A percentile compares a stretch with the other conserved stretches of the same genome.
phyloP scores from a whole-genome alignment of 305 asterid species.

The Fraxinus albicans region DNA sequence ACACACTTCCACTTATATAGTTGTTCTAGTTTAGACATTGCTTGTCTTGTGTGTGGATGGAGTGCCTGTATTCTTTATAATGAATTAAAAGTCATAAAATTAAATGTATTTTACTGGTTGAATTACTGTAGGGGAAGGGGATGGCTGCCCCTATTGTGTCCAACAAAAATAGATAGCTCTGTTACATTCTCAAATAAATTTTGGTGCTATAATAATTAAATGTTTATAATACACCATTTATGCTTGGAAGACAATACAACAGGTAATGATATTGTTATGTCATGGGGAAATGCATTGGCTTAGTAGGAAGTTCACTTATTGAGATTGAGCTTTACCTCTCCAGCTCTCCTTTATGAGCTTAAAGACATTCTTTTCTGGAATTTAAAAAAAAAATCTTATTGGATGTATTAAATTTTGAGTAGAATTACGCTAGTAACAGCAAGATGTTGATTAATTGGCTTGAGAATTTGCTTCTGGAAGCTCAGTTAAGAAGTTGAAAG shows the following conservation, averaged over 20 bases:
- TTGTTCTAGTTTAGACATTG: constrained; percentile 27
- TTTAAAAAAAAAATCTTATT: background rate
- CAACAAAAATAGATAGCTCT: background rate
- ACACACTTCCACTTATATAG: constrained; percentile 31
- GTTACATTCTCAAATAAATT: background rate
- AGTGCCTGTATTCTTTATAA: background rate
- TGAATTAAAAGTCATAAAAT: background rate
- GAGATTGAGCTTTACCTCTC: background rate
- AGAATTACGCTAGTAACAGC: background rate
- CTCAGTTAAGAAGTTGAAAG: background rate
- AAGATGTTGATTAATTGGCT: background rate
- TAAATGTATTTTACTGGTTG: background rate
- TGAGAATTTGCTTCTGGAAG: background rate
- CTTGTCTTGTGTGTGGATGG: background rate
- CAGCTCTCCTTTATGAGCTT: background rate
- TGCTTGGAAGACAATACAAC: background rate
- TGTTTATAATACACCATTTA: background rate
- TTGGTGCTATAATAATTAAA: background rate
- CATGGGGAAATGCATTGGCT: background rate
- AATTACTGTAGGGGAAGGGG: background rate
- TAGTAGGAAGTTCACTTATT: background rate
- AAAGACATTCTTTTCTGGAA: background rate
- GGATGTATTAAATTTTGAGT: background rate
- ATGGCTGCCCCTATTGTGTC: background rate
- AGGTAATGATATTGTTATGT: background rate